Percentiles rank a stretch among this genome's conserved stretches.
These are phyloP conservation scores for Lachnellula suecica DNA, from an alignment of 2,329 filamentous ascomycete species.

Conservation along the genomic window DNA sequence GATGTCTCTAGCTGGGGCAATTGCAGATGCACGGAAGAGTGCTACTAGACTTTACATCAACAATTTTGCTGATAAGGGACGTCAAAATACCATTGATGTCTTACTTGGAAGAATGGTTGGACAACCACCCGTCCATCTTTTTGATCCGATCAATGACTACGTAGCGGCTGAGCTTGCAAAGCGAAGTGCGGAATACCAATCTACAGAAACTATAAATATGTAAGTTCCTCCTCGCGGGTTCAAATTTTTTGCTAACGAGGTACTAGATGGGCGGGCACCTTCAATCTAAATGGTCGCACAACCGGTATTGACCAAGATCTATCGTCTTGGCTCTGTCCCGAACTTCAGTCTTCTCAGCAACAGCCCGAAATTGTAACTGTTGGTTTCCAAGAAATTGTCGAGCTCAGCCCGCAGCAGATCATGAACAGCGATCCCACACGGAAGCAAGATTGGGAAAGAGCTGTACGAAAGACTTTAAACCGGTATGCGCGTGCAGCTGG, in stretches of 20 bases:
- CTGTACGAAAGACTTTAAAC: conserved; percentile 78
- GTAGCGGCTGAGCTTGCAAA: conserved; percentile 75
- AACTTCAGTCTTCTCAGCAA: conserved; percentile 51
- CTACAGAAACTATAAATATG: conserved; percentile 71
- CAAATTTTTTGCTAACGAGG: conserved; percentile 1
- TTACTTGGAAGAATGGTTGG: conserved; percentile 82
- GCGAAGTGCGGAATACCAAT: conserved; percentile 71
- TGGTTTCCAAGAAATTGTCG: conserved; percentile 98
- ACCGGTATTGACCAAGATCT: conserved; percentile 77
- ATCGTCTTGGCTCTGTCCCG: conserved; percentile 80
- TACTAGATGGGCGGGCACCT: conserved; percentile 68
- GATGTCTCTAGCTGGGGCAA: conserved; percentile 89
- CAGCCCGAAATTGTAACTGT: conserved; percentile 86
- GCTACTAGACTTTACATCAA: conserved; percentile 95
- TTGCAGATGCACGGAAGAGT: conserved; percentile 94
- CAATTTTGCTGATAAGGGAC: conserved; percentile 90
- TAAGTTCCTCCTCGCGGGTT: conserved; percentile 6
- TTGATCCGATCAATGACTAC: conserved; percentile 91
- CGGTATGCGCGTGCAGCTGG: conserved; percentile 61
- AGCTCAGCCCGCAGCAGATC: conserved; percentile 94
- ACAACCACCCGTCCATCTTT: conserved; percentile 80
- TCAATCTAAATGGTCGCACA: conserved; percentile 90
- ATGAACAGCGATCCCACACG: conserved; percentile 95
- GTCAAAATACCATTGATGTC: conserved; percentile 93
- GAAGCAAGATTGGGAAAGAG: conserved; percentile 82